Percentiles rank a stretch among this genome's conserved stretches.
Conservation (phyloP, 768 basidiomycete genomes). For the Kwoniella dejecticola region DNA sequence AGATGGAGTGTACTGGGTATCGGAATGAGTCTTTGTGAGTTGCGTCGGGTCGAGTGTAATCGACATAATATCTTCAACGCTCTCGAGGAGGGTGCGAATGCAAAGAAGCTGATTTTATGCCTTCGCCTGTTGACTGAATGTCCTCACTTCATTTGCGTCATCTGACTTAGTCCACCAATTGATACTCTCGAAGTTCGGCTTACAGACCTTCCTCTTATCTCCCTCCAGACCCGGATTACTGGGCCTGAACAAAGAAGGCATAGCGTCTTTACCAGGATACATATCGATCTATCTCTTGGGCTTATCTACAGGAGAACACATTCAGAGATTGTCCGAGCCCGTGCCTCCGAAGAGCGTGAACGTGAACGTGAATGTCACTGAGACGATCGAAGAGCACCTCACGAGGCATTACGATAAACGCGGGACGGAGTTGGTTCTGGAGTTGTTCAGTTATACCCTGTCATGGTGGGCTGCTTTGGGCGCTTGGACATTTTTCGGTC, state of each 20-base stretch:
- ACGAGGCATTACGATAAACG: conserved; percentile 32
- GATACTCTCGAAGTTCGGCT: conserved; percentile 61
- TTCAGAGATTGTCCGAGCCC: conserved; percentile 66
- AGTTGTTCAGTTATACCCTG: conserved; percentile 73
- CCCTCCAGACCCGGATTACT: conserved; percentile 68
- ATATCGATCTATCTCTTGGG: conserved; percentile 86
- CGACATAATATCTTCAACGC: no score
- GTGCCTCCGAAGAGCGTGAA: not conserved
- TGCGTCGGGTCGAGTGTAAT: no score
- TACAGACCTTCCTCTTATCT: conserved; percentile 68
- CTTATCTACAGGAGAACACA: conserved; percentile 73
- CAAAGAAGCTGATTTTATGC: no score
- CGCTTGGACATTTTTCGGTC: not conserved
- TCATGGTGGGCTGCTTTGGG: conserved; percentile 75
- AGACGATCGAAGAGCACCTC: conserved; percentile 20
- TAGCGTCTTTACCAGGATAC: conserved; percentile 77
- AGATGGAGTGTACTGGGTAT: conserved; percentile 69
- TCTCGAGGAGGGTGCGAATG: no score
- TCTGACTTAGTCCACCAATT: conserved; percentile 74
- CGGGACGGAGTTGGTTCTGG: conserved; percentile 69
- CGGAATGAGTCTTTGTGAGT: conserved; percentile 61
- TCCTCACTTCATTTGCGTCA: no score
- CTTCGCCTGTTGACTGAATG: no score
- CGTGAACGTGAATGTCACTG: not conserved
- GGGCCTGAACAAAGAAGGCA: conserved; percentile 86